Percentiles rank a stretch among this genome's conserved stretches.
Evolutionary conservation across 345 rosid genomes (phyloP).

Genomic region (Alliaria petiolata): DNA sequence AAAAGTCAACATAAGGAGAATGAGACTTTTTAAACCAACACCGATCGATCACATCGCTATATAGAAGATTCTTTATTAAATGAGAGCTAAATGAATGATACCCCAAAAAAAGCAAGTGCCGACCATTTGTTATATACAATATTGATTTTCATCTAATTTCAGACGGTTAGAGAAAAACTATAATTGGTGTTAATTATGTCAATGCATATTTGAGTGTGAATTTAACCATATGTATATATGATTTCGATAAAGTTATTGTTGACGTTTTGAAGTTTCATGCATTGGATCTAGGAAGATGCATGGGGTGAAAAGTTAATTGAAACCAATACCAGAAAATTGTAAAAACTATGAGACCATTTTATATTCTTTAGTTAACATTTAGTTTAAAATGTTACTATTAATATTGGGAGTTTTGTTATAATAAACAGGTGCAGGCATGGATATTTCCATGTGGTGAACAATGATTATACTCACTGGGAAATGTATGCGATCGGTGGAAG

Average conservation of each 20-base stretch:
- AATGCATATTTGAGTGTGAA: background rate
- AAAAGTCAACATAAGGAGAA: slow-evolving; percentile 21
- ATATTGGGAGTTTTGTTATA: background rate
- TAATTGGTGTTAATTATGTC: background rate
- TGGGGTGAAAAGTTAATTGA: background rate
- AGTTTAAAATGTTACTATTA: background rate
- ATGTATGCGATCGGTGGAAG: slow-evolving; percentile 93
- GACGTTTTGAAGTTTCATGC: background rate
- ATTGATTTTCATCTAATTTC: background rate
- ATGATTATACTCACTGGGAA: slow-evolving; percentile 82
- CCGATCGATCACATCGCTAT: background rate
- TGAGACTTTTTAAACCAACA: slow-evolving; percentile 2
- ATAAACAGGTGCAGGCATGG: slow-evolving; percentile 67
- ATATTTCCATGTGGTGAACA: slow-evolving; percentile 84
- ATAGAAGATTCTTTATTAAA: background rate
- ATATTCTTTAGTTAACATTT: no score
- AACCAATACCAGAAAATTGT: background rate
- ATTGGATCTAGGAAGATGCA: background rate
- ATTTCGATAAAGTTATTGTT: background rate
- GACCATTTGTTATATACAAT: background rate
- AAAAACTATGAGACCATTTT: background rate
- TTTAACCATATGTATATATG: background rate
- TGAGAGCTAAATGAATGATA: background rate
- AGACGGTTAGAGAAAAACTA: background rate
- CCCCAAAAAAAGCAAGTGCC: background rate